A percentile compares a stretch with the other conserved stretches of the same genome.
These are phyloP conservation scores for Ophiosphaerella herpotricha DNA, from an alignment of 2,329 filamentous ascomycete species.

Conservation along the genomic window DNA sequence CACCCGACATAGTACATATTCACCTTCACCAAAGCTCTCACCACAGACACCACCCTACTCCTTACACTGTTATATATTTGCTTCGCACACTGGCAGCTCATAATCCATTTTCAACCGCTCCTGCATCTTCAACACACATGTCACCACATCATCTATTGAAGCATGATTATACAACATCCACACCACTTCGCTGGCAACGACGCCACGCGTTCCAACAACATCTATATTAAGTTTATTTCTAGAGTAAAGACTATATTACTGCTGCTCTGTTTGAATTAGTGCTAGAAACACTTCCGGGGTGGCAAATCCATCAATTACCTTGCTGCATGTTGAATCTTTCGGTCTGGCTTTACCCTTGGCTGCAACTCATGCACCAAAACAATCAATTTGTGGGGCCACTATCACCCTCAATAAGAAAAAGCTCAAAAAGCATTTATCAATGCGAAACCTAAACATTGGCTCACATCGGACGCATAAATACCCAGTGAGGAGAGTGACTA, in stretches of 20 bases:
- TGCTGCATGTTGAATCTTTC: background rate
- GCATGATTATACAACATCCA: slow-evolving; percentile 5
- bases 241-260: slow-evolving; percentile 8
- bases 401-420: too few relatives aligned
- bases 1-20: too few relatives aligned
- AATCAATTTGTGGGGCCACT: too few relatives aligned
- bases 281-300: slow-evolving; percentile 3
- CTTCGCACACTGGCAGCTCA: background rate
- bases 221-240: slow-evolving; percentile 2
- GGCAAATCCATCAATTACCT: background rate
- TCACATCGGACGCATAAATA: slow-evolving; percentile 8
- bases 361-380: background rate
- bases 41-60: too few relatives aligned
- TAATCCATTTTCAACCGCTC: background rate
- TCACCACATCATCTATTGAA: too few relatives aligned
- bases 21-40: too few relatives aligned
- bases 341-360: slow-evolving; percentile 1
- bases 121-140: background rate
- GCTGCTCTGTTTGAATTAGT: slow-evolving; percentile 2
- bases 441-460: slow-evolving; percentile 4
- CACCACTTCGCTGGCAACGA: slow-evolving; percentile 9
- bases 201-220: slow-evolving; percentile 5
- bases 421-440: background rate
- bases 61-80: too few relatives aligned
- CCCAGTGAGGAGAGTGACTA: background rate